Base-by-base conservation (phyloP, 2,329 filamentous ascomycete species). In the Exophiala aquamarina region DNA sequence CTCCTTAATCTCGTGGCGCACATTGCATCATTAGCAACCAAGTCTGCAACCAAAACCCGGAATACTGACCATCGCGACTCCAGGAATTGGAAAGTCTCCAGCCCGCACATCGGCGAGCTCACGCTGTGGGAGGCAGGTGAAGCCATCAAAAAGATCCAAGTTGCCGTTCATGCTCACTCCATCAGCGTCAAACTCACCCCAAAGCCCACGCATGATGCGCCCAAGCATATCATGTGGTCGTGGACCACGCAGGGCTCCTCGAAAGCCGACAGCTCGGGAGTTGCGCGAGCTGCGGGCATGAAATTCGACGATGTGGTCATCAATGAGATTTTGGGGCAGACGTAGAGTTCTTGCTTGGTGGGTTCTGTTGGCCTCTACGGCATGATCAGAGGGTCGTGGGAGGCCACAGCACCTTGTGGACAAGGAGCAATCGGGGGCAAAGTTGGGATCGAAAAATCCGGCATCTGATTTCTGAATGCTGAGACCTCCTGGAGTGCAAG, bases 41-140 rank as follows among this genome's bases (percentile, higher is more conserved):
- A 42, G 21, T 18, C n/a, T 28, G n/a, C n/a, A n/a, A n/a, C n/a
- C n/a, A 17, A 7, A 15, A 31, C 29, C 34, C 17, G 13, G 15
- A 28, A 29, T 13, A 3, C 31, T 23, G 26, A 41, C 11, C 31
- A 38, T 18, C 31, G 37, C 32, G 38, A 14, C 15, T 18, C 10
- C 18, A 17, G 10, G 26, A 7, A 37, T n/a, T 53, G 50, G 50
- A 23, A 8, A 3, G 31, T 55, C 15, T 46, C 49, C 19, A 46
- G 46, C 19, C 52, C 52, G 3, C 46, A 55, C 37, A 42, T 38
- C 28, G 52, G 52, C n/a, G 52, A 55, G 20, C 31, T 55, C 14
- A 45, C 29, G 4, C 20, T 52, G 20, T 49, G 31, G 33, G 40
- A 42, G 15, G 38, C 49, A 11, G 44, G 43, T 4, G 45, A 52